Evolutionary conservation across 805 yeast species (phyloP).

Genomic region (Starmerella floricola): DNA sequence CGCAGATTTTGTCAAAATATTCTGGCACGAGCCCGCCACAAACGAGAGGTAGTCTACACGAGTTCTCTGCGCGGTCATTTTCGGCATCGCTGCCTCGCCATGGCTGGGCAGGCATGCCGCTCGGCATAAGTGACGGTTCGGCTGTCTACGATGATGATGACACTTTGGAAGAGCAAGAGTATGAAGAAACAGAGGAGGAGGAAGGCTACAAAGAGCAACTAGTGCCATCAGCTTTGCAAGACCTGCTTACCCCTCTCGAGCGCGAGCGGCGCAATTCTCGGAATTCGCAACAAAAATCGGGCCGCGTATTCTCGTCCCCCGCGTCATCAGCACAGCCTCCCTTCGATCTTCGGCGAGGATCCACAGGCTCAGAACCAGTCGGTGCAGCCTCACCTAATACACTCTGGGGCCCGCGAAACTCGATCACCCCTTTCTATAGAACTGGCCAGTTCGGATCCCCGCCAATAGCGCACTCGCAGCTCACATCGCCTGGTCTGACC

Average conservation of each 20-base stretch:
- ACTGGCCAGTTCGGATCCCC: slow-evolving; percentile 3
- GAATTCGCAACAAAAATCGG: slow-evolving; percentile 15
- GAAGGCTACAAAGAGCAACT: slow-evolving; percentile 55
- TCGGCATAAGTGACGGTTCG: slow-evolving; percentile 23
- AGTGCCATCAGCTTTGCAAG: slow-evolving; percentile 72
- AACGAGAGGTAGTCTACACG: background rate
- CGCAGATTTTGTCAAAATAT: slow-evolving; percentile 16
- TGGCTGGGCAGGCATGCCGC: background rate
- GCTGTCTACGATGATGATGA: slow-evolving; percentile 33
- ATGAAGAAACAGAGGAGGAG: slow-evolving; percentile 28
- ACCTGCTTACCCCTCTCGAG: slow-evolving; percentile 72
- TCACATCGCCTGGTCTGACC: background rate
- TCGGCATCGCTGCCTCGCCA: background rate
- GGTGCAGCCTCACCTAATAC: background rate
- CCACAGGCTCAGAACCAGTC: slow-evolving; percentile 4
- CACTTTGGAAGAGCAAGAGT: background rate
- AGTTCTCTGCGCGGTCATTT: background rate
- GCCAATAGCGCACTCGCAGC: background rate
- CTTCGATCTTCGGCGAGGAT: slow-evolving; percentile 4
- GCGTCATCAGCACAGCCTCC: slow-evolving; percentile 2
- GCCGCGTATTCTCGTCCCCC: slow-evolving; percentile 15
- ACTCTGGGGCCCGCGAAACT: slow-evolving; percentile 9
- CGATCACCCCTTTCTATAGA: slow-evolving; percentile 5
- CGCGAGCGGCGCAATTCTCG: slow-evolving; percentile 56
- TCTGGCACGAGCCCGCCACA: slow-evolving; percentile 1